These are phyloP conservation scores for Monosporozyma aquatica DNA, from an alignment of 805 yeast genomes.

Conservation along the genomic window DNA sequence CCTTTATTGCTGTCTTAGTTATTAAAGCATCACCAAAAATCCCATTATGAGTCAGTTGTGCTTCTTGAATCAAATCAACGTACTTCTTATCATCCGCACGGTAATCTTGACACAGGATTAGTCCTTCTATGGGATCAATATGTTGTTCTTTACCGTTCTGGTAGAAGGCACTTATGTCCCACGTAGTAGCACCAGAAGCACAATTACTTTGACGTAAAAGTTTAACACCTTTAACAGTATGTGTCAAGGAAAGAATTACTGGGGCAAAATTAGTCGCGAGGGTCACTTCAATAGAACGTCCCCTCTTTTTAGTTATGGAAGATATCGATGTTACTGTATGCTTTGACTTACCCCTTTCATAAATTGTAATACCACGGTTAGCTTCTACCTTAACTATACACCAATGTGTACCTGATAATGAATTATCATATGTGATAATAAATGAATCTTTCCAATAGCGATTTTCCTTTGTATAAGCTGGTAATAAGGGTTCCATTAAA, in stretches of 20 bases:
- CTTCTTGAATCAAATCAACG: too few species aligned
- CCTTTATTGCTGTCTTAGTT: not conserved
- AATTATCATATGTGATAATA: not conserved
- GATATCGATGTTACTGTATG: not conserved
- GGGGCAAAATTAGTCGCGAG: too few species aligned
- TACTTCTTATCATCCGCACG: not conserved
- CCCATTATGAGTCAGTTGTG: too few species aligned
- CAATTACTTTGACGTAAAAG: too few species aligned
- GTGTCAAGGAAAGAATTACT: too few species aligned
- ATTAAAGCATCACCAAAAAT: not conserved
- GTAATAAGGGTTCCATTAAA: slow-evolving; percentile 1
- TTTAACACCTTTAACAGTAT: too few species aligned
- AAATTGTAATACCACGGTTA: too few species aligned
- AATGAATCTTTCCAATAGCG: not conserved
- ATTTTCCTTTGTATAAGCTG: not conserved
- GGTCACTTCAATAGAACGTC: too few species aligned
- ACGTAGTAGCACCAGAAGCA: not conserved
- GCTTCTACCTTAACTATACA: not conserved
- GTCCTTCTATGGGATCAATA: not conserved
- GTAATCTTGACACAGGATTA: not conserved
- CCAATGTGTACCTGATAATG: too few species aligned
- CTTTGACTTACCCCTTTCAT: not conserved
- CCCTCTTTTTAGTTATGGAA: too few species aligned
- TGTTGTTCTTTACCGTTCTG: not conserved
- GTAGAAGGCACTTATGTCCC: not conserved